Evolutionary conservation across 2,329 filamentous ascomycete genomes (phyloP).

Genomic region (Aureobasidium sp.): DNA sequence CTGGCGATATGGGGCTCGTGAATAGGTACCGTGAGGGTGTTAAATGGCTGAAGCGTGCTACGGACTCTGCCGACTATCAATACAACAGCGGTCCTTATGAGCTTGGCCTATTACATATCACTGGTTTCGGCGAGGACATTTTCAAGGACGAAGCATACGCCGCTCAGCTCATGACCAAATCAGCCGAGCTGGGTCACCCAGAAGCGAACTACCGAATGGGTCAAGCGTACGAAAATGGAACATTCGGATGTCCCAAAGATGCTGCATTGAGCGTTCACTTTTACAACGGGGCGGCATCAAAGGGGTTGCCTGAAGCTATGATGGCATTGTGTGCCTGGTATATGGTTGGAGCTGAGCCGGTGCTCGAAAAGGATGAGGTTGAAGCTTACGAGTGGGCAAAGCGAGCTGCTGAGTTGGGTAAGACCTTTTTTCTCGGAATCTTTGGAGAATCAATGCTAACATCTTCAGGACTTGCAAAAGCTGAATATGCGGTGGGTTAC

Average conservation of each 20-base stretch:
- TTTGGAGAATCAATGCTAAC: background rate
- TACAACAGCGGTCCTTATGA: slow-evolving; percentile 93
- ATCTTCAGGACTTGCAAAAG: slow-evolving; percentile 52
- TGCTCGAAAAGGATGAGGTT: slow-evolving; percentile 88
- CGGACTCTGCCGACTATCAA: slow-evolving; percentile 81
- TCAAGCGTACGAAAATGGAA: slow-evolving; percentile 94
- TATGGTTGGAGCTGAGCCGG: slow-evolving; percentile 84
- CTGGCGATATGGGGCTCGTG: slow-evolving; percentile 75
- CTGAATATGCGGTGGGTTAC: slow-evolving; percentile 93
- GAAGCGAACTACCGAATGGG: slow-evolving; percentile 84
- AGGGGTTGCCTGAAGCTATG: slow-evolving; percentile 80
- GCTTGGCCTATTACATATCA: slow-evolving; percentile 79
- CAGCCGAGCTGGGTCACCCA: slow-evolving; percentile 82
- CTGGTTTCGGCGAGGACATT: slow-evolving; percentile 87
- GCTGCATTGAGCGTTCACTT: slow-evolving; percentile 93
- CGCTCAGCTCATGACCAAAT: slow-evolving; percentile 87
- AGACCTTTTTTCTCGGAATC: slow-evolving; percentile 30
- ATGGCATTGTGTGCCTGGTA: slow-evolving; percentile 99
- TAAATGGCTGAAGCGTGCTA: slow-evolving; percentile 92
- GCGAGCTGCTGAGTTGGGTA: slow-evolving; percentile 78
- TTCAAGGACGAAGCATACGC: slow-evolving; percentile 88
- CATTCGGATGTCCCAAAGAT: slow-evolving; percentile 78
- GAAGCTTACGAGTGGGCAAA: slow-evolving; percentile 96
- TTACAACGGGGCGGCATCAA: slow-evolving; percentile 86
- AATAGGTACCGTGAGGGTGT: slow-evolving; percentile 84